Evolutionary conservation across 768 basidiomycete species (phyloP), one percentile per base, ranked within the genome.

Genomic region (Boletus sensibilis): DNA sequence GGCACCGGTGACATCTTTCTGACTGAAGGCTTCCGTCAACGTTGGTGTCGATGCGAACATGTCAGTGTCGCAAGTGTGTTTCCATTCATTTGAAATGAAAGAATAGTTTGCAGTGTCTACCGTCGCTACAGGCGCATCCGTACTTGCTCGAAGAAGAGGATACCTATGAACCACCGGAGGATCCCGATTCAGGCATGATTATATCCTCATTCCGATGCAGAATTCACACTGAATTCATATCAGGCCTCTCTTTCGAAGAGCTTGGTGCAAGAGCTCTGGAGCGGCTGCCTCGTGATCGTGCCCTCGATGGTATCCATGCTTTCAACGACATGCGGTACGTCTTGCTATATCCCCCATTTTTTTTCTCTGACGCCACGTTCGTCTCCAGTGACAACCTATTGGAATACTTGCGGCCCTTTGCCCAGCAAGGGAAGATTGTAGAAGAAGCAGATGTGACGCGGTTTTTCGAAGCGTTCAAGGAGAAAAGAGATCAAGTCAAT

Each of bases 101-200:
- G 5, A 20, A 41, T 4, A n/a, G 21, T 18, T 45, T 45, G 14
- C 60, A 91, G 87, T 93, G 90, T 71, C 69, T 82, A 6, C 74
- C 80, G 0, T 76, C 75, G 8, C 72, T 92, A 40, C 72, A 81
- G 63, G 69, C 72, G 16, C 74, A 81, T 63, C 76, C 82, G 27
- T 92, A 79, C 70, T 75, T 93, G 23, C 70, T 90, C 12, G 79
- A 88, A 59, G 88, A 89, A 68, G 92, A 93, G 59, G 89, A 90
- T 40, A 90, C 86, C 0, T 93, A 90, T 58, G 88, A 91, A 66
- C 90, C 88, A 1, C 92, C 91, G 4, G 85, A 90, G 64, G 92
- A 93, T 70, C 91, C 92, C 11, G 92, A 94, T 67, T 90, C 85
- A 58, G 84, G 91, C 85, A 56, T n/a, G 57, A 35, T 47, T 2